phyloP scores from a whole-genome alignment of 139 green algal species.

The Ettlia oleoabundans region DNA sequence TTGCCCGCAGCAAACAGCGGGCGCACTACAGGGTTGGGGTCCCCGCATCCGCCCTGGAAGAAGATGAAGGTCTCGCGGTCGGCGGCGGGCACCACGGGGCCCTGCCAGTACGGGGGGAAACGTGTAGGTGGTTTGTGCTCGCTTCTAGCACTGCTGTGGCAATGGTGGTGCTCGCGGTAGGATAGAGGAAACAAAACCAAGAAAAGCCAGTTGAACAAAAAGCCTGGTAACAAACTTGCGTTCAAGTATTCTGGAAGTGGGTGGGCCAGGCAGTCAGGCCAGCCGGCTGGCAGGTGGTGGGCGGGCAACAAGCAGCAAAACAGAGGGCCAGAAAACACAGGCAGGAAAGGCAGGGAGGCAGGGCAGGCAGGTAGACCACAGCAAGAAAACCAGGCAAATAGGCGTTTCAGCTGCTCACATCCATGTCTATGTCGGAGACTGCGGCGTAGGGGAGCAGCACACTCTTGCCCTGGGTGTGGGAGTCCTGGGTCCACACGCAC shows the following conservation, averaged over 20 bases:
- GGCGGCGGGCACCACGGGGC: conserved; percentile 10
- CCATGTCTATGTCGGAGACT: conserved; percentile 38
- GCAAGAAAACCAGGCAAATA: background rate
- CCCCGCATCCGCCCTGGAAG: conserved; percentile 46
- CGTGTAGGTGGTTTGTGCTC: background rate
- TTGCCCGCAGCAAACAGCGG: conserved; percentile 45
- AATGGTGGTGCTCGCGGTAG: no score
- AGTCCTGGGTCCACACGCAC: conserved; percentile 52
- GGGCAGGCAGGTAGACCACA: no score
- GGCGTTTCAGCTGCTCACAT: background rate
- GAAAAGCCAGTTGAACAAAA: no score
- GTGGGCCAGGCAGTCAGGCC: no score
- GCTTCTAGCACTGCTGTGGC: no score
- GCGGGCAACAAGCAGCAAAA: no score
- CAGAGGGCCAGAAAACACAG: no score
- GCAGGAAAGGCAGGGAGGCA: no score
- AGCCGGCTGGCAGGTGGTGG: background rate
- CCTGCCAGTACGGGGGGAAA: background rate
- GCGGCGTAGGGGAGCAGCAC: conserved; percentile 47
- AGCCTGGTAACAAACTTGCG: no score
- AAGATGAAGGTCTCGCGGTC: conserved; percentile 37
- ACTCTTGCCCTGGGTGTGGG: conserved; percentile 15
- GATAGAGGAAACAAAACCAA: no score
- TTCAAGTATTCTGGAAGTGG: no score
- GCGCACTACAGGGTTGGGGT: conserved; percentile 25